Conservation (phyloP, 345 rosid genomes). For the Citrus medica region DNA sequence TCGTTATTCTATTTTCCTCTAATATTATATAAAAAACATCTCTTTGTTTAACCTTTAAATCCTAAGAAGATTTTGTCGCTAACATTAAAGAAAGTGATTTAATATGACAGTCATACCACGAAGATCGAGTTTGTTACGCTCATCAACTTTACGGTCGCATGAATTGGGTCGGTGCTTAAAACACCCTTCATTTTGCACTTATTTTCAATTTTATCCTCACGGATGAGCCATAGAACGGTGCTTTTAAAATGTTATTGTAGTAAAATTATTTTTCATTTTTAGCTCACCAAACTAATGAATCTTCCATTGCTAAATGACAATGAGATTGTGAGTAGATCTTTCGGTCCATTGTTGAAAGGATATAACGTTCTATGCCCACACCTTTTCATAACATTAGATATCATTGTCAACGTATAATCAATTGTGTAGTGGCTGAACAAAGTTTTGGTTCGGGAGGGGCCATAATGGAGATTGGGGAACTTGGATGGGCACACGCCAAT, state of each 20-base stretch:
- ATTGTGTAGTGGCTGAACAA: too few species aligned
- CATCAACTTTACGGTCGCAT: neutral
- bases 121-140: neutral
- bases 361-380: too few species aligned
- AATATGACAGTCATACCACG: neutral
- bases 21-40: neutral
- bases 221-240: fast-evolving
- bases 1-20: neutral
- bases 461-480: too few species aligned
- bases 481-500: too few species aligned
- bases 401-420: too few species aligned
- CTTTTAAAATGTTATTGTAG: neutral
- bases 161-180: neutral
- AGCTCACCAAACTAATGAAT: neutral
- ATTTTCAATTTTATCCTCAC: neutral
- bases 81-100: neutral
- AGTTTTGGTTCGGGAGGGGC: too few species aligned
- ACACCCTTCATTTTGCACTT: neutral
- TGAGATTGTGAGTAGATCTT: too few species aligned
- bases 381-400: too few species aligned
- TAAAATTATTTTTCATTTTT: neutral
- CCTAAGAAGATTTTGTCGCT: neutral
- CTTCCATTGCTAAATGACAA: too few species aligned
- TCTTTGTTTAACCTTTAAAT: neutral
- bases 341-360: too few species aligned